Conservation (phyloP, 2,329 filamentous ascomycete genomes). For the Fusarium papillatum region DNA sequence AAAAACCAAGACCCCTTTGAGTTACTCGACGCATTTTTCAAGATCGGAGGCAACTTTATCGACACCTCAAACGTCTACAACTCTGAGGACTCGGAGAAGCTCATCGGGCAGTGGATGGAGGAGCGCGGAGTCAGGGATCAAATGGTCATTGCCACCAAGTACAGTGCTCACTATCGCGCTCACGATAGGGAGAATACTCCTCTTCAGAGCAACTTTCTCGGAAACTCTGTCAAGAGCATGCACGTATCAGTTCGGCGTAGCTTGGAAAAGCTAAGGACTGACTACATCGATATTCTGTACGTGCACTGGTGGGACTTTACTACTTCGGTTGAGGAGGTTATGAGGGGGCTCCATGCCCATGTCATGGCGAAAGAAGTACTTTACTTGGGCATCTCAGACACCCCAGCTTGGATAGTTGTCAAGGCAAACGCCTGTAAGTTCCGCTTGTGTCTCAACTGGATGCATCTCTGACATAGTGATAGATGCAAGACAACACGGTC, state of each 20-base stretch:
- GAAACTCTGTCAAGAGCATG: conserved; percentile 54
- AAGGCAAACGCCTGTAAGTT: conserved; percentile 38
- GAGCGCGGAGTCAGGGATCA: conserved; percentile 58
- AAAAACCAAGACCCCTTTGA: conserved; percentile 64
- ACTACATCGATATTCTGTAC: conserved; percentile 50
- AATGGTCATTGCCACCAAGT: conserved; percentile 64
- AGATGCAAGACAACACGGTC: conserved; percentile 43
- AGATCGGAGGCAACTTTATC: conserved; percentile 72
- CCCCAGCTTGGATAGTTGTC: conserved; percentile 49
- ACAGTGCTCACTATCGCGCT: conserved; percentile 54
- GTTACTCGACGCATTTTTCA: conserved; percentile 68
- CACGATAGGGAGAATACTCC: conserved; percentile 23
- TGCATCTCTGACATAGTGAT: not conserved
- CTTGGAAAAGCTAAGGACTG: conserved; percentile 55
- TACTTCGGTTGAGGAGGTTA: conserved; percentile 22
- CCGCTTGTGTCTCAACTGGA: not conserved
- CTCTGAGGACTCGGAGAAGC: conserved; percentile 62
- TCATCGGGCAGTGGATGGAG: conserved; percentile 66
- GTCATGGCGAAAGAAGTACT: conserved; percentile 37
- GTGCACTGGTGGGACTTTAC: conserved; percentile 43
- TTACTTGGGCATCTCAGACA: conserved; percentile 48
- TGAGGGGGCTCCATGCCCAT: conserved; percentile 17
- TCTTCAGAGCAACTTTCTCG: conserved; percentile 49
- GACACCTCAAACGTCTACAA: conserved; percentile 68
- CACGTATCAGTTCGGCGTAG: conserved; percentile 55